Percentiles rank a stretch among this genome's conserved stretches.
Conservation (phyloP, 306 rosid genomes). For the Mimosa pudica region DNA sequence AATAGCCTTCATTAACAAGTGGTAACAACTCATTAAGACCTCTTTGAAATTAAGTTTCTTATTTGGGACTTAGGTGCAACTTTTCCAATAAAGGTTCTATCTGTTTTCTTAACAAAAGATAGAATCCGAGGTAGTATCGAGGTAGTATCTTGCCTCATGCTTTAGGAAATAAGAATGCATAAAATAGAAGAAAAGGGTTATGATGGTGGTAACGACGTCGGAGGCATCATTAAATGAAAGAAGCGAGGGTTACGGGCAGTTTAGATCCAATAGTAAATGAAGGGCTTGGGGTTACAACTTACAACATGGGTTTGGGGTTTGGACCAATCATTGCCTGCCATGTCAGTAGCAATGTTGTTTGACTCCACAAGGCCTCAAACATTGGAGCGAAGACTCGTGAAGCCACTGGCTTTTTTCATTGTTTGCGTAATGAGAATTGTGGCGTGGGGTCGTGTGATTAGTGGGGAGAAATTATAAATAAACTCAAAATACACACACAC, state of each 20-base stretch:
- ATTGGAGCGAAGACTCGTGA: slow-evolving; percentile 42
- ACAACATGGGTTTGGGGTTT: background rate
- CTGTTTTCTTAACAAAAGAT: too few relatives aligned
- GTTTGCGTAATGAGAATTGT: slow-evolving; percentile 14
- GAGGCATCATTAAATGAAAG: slow-evolving; percentile 24
- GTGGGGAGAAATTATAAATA: slow-evolving; percentile 14
- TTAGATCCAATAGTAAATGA: slow-evolving; percentile 32
- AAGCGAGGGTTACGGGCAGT: slow-evolving; percentile 19
- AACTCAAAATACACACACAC: too few relatives aligned
- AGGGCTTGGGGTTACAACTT: background rate
- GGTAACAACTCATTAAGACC: too few relatives aligned
- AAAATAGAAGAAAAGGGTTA: background rate
- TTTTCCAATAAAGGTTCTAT: too few relatives aligned
- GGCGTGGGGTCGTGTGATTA: slow-evolving; percentile 45
- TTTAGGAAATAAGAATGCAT: background rate
- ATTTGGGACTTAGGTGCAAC: too few relatives aligned
- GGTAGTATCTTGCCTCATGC: background rate
- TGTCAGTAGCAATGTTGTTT: slow-evolving; percentile 29
- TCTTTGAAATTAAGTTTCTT: too few relatives aligned
- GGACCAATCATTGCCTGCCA: slow-evolving; percentile 43
- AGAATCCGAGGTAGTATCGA: too few relatives aligned
- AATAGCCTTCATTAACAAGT: too few relatives aligned
- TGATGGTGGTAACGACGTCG: slow-evolving; percentile 30
- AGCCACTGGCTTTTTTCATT: background rate
- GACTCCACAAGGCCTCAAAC: slow-evolving; percentile 41